Evolutionary conservation across 164 flowering plant genomes (phyloP).

Genomic region (Taxillus chinensis): DNA sequence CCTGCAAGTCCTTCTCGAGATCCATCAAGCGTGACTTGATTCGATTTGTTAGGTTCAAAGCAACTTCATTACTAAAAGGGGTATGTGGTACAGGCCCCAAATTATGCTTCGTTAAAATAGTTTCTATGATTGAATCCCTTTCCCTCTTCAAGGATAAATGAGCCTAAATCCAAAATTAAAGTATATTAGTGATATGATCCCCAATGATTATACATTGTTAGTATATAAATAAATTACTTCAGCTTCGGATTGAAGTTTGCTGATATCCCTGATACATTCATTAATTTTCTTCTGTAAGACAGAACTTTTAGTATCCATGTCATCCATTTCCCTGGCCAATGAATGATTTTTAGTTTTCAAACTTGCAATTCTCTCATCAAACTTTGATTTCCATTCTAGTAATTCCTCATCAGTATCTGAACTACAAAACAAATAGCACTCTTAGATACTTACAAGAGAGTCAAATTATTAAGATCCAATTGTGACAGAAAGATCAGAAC

Average conservation of each 20-base stretch:
- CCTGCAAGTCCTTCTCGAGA: conserved; percentile 60
- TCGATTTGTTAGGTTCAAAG: conserved; percentile 49
- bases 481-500: no score
- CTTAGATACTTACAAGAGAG: no score
- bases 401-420: conserved; percentile 91
- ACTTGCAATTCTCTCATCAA: conserved; percentile 56
- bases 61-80: conserved; percentile 61
- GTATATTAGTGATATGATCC: not conserved
- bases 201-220: not conserved
- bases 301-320: conserved; percentile 35
- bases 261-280: conserved; percentile 41
- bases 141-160: conserved; percentile 47
- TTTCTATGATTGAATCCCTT: conserved; percentile 55
- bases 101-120: conserved; percentile 53
- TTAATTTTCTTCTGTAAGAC: conserved; percentile 22
- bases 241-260: conserved; percentile 78
- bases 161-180: conserved; percentile 34
- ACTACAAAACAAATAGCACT: not conserved
- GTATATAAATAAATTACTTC: conserved; percentile 36
- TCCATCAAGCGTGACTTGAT: conserved; percentile 42
- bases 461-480: no score
- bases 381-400: conserved; percentile 81
- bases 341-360: conserved; percentile 48
- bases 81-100: conserved; percentile 49
- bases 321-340: conserved; percentile 57